Evolutionary conservation across 495 filamentous ascomycete genomes (phyloP), one percentile per base, ranked within the genome.

Genomic region (Aspergillus panamensis): DNA sequence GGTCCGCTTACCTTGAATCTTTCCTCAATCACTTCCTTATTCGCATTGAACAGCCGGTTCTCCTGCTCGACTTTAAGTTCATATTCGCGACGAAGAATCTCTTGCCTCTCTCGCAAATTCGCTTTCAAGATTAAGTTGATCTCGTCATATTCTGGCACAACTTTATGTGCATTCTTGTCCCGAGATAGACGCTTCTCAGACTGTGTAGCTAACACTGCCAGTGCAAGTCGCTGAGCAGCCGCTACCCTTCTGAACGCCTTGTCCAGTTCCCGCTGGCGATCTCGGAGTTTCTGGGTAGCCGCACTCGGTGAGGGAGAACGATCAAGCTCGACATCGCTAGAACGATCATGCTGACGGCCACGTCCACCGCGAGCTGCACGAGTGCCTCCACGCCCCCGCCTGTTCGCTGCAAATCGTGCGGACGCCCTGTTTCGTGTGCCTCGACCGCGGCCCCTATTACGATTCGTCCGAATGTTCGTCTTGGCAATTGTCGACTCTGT

Each of bases 201-300:
- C 21, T 75, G 74, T 8, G 70, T 66, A 6, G 74, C 74, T 30
- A 82, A 50, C 6, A 70, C 68, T 25, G 59, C 65, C 25, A 81
- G 48, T 3, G 77, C 71, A 19, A 72, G 37, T 45, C 71, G 67
- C 52, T 79, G 76, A 0, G 69, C 71, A 12, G 69, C 65, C 39
- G 73, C 76, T 21, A 79, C 64, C 33, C 69, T 71, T 62, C 74
- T 78, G 57, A 80, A 79, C 1, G 72, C 58, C 13, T 66, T 62
- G 32, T 74, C 70, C 32, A 83, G 33, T 54, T 77, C 70, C 4
- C 70, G 73, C 57, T 77, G 75, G 6, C 76, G 73, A 25, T 69
- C 60, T 30, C 73, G 73, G 9, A 79, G 66, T 19, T 64, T 72
- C 48, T 74, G 68, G 3, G 71, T 71, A 9, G 57, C 55, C 8